Base-by-base conservation (phyloP, 495 filamentous ascomycete species). In the Tuber umbilicatum region DNA sequence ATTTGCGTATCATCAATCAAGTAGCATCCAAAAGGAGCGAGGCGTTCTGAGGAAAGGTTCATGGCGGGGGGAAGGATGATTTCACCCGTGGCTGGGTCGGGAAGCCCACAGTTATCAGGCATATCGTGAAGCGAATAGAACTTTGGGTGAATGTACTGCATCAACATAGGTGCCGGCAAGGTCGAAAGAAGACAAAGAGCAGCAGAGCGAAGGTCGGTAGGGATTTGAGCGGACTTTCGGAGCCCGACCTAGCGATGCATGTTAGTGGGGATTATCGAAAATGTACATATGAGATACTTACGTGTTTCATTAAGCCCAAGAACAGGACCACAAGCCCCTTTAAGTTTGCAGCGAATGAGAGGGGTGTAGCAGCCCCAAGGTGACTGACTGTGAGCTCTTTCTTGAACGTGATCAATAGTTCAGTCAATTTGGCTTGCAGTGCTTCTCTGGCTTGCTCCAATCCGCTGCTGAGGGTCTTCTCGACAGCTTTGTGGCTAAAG, bases 401-500 rank as follows among this genome's bases (percentile, higher is more conserved):
- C 82, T 92, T 90, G 85, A 97, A 99, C 3, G 94, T 98, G 81
- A 93, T 90, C 77, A 99, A 86, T 23, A 98, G 88, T 85, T 99
- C 95, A n/a, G 92, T 90, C 14, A 95, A 83, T 86, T 98, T 99
- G 72, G 90, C 87, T 84, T 97, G 93, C 39, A 98, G 87, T 67
- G 92, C 89, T 78, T 98, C 96, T 45, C 95, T 88, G 70, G 96
- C 95, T 67, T 94, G 89, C 73, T 99, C 95, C 55, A 98, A 86
- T 60, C 95, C 93, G 80, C 89, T 92, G 76, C 92, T 90, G 23
- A 99, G 85, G 27, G 92, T 90, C 77, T 92, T 88, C 85, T 99
- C 95, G 19, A 98, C 94, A 27, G 96, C 96, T 86, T 97, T 98
- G 87, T 99, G 95, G 79, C 91, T 93, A 87, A 94, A 99, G 85